Evolutionary conservation across 1,284 basidiomycete species (phyloP), one percentile per base, ranked within the genome.

Genomic region (Quambalaria eucalypti): DNA sequence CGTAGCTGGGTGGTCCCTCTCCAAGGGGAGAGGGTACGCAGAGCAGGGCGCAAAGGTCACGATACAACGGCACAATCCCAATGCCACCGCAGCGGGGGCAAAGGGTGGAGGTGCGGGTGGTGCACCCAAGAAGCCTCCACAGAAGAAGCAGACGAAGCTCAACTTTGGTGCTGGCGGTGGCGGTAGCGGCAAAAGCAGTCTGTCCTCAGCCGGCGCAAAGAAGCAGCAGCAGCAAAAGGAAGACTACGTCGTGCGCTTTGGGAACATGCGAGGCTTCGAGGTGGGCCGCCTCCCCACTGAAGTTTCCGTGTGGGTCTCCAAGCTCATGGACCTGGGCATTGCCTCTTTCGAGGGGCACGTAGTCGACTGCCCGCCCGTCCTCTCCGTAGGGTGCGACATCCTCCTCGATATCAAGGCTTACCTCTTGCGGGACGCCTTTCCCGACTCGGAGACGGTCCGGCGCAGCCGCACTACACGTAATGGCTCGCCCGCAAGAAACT

Each of bases 171-270:
- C 33, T 2, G 26, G 47, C 1, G 51, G 52, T 4, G 49, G 21
- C 10, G 29, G 25, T 19, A 36, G 25, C 23, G 44, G 55, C 4
- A 48, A 49, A 6, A 39, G 6, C 3, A n/a, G 14, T 16, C 26
- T 23, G n/a, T 28, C 28, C 8, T 14, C 14, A 16, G 16, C 26
- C 6, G 52, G 30, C 0, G 57, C 54, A 10, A 64, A 62, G 50
- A 38, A 40, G 30, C 64, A 62, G 30, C 50, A 51, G 12, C 70
- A 66, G 50, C 51, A 60, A 21, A 68, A 66, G 44, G 62, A 68
- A 28, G 68, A 74, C 46, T 67, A 68, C 48, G 68, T 73, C 28
- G 69, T 73, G 10, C 65, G 72, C 2, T 74, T 74, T 59, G 68
- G 60, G 55, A 71, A 71, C 47, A 62, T 61, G 50, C 59, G 67